phyloP scores from a whole-genome alignment of 345 rosid species.

The Citrus trifoliata region DNA sequence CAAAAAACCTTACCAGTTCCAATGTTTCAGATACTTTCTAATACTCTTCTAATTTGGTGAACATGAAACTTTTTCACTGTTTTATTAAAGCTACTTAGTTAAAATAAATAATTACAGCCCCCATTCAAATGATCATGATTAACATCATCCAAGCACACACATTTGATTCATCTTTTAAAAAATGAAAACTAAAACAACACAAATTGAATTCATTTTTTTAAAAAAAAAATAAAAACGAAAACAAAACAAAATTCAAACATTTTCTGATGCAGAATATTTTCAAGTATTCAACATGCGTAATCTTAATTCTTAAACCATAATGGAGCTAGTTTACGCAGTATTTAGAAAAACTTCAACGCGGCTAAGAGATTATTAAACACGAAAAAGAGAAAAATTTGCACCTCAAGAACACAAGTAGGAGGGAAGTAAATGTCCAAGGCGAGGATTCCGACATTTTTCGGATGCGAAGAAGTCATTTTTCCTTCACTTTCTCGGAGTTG shows the following conservation, averaged over 20 bases:
- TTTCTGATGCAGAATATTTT: neutral
- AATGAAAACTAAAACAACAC: no score
- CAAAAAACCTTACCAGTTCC: neutral
- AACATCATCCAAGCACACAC: neutral
- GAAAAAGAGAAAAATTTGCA: neutral
- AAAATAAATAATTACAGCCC: neutral
- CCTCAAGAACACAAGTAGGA: slow-evolving; percentile 4
- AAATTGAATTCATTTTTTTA: no score
- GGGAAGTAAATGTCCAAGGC: slow-evolving; percentile 12
- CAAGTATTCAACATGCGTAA: neutral
- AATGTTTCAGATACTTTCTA: neutral
- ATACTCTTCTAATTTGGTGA: neutral
- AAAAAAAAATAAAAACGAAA: no score
- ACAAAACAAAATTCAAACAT: neutral
- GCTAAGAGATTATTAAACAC: neutral
- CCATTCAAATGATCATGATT: neutral
- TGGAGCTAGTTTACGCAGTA: neutral
- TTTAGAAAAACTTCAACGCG: neutral
- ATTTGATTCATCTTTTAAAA: neutral
- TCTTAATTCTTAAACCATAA: neutral
- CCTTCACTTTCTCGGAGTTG: neutral
- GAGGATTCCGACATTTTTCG: slow-evolving; percentile 9
- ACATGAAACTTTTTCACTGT: neutral
- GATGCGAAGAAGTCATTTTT: slow-evolving; percentile 1
- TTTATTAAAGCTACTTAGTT: neutral